Percentiles rank a stretch among this genome's conserved stretches.
phyloP scores from a whole-genome alignment of 352 stramenopile species.

The Halophytophthora polymorphica region DNA sequence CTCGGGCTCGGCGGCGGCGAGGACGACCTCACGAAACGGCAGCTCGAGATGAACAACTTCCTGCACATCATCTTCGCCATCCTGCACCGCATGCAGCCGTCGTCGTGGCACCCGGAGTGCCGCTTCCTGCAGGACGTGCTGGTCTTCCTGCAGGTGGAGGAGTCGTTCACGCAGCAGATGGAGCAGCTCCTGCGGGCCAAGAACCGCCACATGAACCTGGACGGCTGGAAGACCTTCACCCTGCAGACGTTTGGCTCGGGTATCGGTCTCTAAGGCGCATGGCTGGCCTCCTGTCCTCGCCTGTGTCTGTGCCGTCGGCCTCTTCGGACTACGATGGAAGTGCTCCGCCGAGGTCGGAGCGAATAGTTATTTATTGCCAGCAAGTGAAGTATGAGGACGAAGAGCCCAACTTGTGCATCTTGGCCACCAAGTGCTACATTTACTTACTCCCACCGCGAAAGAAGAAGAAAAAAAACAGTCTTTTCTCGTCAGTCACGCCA shows the following conservation, averaged over 20 bases:
- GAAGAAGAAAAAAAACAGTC: constrained; percentile 10
- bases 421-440: constrained; percentile 18
- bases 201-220: constrained; percentile 64
- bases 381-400: constrained; percentile 25
- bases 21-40: constrained; percentile 52
- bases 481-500: constrained; percentile 18
- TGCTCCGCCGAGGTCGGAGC: constrained; percentile 19
- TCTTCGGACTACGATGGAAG: constrained; percentile 32
- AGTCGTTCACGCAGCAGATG: constrained; percentile 69
- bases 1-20: constrained; percentile 43
- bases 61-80: constrained; percentile 78
- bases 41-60: constrained; percentile 84
- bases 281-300: constrained; percentile 1
- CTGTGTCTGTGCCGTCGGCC: constrained; percentile 9
- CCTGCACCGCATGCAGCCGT: constrained; percentile 70
- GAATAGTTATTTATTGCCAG: constrained; percentile 27
- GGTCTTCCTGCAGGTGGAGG: constrained; percentile 72
- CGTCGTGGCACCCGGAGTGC: constrained; percentile 64
- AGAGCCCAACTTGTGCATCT: constrained; percentile 9
- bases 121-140: constrained; percentile 81
- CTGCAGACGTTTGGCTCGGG: constrained; percentile 73
- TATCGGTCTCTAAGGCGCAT: constrained; percentile 57
- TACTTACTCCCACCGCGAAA: constrained; percentile 15
- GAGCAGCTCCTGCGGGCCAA: constrained; percentile 62
- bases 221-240: constrained; percentile 77